Base-by-base conservation (phyloP, 345 rosid genomes). In the Linum usitatissimum region DNA sequence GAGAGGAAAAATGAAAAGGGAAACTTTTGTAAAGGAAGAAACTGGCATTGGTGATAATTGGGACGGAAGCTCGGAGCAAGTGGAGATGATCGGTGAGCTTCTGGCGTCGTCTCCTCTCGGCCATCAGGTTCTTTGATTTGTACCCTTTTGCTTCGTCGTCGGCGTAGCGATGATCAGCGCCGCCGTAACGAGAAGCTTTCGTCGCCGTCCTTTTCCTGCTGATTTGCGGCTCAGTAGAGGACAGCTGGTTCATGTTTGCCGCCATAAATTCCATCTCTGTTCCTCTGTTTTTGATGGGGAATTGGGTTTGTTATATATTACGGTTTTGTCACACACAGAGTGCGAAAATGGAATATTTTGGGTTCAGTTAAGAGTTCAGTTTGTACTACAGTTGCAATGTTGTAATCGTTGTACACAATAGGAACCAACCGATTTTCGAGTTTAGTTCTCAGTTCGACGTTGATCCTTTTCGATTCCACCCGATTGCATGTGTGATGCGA, bases 91-190 rank as follows among this genome's bases (percentile, higher is more conserved):
- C 79, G 53, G 82, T 84, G 62, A 93, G 88, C 73, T 86, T 93
- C 78, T 82, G 66, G 71, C 97, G 76, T 72, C 99, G 75, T 48
- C 75, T 76, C 67, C 99, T 80, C 82, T 93, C 97, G 0, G 96
- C 90, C 4, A 72, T 48, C 36, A 93, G 97, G 68, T 93, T 87
- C 78, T 80, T 81, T 21, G 94, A 90, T 72, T 76, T 87, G 80
- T 30, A 87, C 21, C 30, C 66, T 13, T 30, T 59, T 12, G 45
- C 19, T 6, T 70, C 77, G 7, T 76, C 84, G 30, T 70, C 61
- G 1, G 65, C 69, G 9, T 19, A 63, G 65, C 73, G 75, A 36
- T 53, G 67, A 36, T 66, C 3, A 31, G 3, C 36, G 36, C 36
- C 36, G 36, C 36, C 36, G 36, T 31, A 6, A 31, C 36, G 36